Conservation (phyloP, 1,284 basidiomycete species). For the Sanghuangporus baumii region DNA sequence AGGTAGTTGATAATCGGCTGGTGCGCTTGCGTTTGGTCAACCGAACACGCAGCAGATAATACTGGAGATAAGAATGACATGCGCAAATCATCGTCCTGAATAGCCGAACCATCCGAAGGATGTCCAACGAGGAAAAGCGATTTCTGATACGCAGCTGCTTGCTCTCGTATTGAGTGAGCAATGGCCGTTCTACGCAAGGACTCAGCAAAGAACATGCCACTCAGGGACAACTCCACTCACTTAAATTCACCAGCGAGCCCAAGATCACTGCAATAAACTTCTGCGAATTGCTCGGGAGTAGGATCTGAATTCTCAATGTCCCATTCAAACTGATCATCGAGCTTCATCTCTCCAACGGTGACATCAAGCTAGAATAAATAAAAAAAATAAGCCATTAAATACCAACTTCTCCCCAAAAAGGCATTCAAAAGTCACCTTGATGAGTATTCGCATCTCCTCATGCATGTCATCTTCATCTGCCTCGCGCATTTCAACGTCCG, state of each 20-base stretch:
- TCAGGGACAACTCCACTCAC: slow-evolving; percentile 41
- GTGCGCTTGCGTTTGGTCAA: slow-evolving; percentile 72
- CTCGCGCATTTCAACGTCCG: slow-evolving; percentile 46
- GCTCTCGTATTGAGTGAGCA: slow-evolving; percentile 93
- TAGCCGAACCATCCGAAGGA: slow-evolving; percentile 69
- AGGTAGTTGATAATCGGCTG: slow-evolving; percentile 89
- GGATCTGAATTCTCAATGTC: slow-evolving; percentile 78
- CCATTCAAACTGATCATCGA: slow-evolving; percentile 99
- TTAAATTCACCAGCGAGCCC: slow-evolving; percentile 91
- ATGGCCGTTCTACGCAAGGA: slow-evolving; percentile 75
- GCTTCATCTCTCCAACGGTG: slow-evolving; percentile 88
- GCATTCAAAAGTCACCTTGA: slow-evolving; percentile 57
- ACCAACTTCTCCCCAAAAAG: slow-evolving; percentile 13
- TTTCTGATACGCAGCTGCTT: slow-evolving; percentile 88
- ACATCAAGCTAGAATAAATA: slow-evolving; percentile 93
- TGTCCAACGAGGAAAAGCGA: slow-evolving; percentile 91
- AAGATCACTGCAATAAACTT: slow-evolving; percentile 81
- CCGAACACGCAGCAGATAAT: slow-evolving; percentile 60
- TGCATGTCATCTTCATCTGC: slow-evolving; percentile 53
- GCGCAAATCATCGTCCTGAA: slow-evolving; percentile 91
- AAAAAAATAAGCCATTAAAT: neutral
- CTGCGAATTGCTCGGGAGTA: slow-evolving; percentile 91
- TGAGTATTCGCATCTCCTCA: slow-evolving; percentile 85
- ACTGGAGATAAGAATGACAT: slow-evolving; percentile 84
- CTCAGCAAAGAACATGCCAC: slow-evolving; percentile 15